A percentile compares a stretch with the other conserved stretches of the same genome.
Conservation (phyloP, 148 eudicot genomes). For the Chenopodium suecicum region DNA sequence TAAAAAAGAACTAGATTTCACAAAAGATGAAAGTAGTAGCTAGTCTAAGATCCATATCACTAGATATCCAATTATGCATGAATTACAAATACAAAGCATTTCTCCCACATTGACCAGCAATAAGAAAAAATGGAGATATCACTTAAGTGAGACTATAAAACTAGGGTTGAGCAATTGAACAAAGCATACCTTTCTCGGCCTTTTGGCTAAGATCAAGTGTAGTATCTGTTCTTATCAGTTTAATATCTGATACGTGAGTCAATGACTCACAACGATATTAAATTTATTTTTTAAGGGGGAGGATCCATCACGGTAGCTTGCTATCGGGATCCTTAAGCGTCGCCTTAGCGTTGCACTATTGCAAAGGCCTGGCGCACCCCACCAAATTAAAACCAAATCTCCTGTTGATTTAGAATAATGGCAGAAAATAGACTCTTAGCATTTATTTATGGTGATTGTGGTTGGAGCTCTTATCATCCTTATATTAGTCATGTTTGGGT, state of each 20-base stretch:
- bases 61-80: too few species aligned
- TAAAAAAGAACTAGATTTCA: too few species aligned
- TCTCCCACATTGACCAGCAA: neutral
- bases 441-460: too few species aligned
- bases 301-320: neutral
- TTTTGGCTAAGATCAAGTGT: constrained; percentile 95
- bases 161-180: neutral
- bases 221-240: constrained; percentile 88
- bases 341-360: neutral
- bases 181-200: constrained; percentile 56
- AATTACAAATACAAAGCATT: neutral
- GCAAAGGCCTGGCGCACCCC: constrained; percentile 10
- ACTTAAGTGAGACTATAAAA: too few species aligned
- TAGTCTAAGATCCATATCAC: too few species aligned
- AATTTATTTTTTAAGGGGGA: constrained; percentile 35
- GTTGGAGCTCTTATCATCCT: too few species aligned
- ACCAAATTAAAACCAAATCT: neutral
- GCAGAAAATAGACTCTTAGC: too few species aligned
- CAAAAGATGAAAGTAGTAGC: too few species aligned
- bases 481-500: too few species aligned
- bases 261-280: constrained; percentile 51
- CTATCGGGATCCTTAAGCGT: neutral
- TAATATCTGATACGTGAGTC: constrained; percentile 77
- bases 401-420: too few species aligned
- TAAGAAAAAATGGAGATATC: neutral